A percentile compares a stretch with the other conserved stretches of the same genome.
Conservation (phyloP, 495 filamentous ascomycete genomes). For the Letharia lupina region DNA sequence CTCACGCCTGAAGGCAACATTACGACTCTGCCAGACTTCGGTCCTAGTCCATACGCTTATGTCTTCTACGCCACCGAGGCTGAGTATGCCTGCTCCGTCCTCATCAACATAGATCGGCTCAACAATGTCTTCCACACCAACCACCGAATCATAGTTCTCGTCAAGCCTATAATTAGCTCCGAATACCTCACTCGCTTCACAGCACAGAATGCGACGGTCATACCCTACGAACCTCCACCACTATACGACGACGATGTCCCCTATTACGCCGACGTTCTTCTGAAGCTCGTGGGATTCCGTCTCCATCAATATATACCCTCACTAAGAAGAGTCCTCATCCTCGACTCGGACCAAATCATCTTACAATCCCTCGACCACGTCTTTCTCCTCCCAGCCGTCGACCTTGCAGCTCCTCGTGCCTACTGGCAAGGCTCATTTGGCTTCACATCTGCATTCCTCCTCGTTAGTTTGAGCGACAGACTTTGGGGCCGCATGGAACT, state of each 20-base stretch:
- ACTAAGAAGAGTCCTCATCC: slow-evolving; percentile 26
- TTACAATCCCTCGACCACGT: slow-evolving; percentile 30
- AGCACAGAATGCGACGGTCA: slow-evolving; percentile 18
- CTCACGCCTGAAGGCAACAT: neutral
- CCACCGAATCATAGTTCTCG: slow-evolving; percentile 28
- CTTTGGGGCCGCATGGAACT: slow-evolving; percentile 29
- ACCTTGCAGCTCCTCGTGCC: slow-evolving; percentile 32
- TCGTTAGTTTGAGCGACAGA: slow-evolving; percentile 26
- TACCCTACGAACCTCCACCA: slow-evolving; percentile 27
- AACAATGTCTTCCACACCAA: slow-evolving; percentile 23
- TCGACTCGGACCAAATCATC: slow-evolving; percentile 33
- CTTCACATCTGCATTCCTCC: slow-evolving; percentile 30
- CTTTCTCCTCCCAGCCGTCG: slow-evolving; percentile 31
- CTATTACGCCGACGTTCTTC: slow-evolving; percentile 30
- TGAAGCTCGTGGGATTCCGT: slow-evolving; percentile 30
- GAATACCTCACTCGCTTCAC: slow-evolving; percentile 13
- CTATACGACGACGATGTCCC: neutral
- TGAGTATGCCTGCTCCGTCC: slow-evolving; percentile 32
- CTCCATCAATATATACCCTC: slow-evolving; percentile 27
- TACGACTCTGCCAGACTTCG: neutral
- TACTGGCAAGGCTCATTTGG: slow-evolving; percentile 27
- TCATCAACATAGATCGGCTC: slow-evolving; percentile 32
- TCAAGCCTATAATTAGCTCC: slow-evolving; percentile 10
- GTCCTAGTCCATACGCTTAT: slow-evolving; percentile 20
- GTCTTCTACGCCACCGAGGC: slow-evolving; percentile 32